A percentile compares a stretch with the other conserved stretches of the same genome.
phyloP scores from a whole-genome alignment of 345 rosid species.

The Brassica incana region DNA sequence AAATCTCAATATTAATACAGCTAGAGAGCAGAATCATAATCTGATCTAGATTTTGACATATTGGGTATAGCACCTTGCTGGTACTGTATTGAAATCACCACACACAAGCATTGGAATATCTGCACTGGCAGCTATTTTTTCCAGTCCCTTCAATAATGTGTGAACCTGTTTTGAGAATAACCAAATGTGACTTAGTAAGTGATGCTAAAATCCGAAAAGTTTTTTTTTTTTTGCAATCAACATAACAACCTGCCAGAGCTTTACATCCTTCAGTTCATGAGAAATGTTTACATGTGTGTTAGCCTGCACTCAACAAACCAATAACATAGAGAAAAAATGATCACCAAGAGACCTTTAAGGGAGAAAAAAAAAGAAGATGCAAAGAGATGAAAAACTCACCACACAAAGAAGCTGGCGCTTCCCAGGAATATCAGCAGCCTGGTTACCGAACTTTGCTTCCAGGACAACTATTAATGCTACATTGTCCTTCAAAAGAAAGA shows the following conservation, averaged over 20 bases:
- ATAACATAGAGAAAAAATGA: conserved; percentile 7
- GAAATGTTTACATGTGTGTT: conserved; percentile 87
- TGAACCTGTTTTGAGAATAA: conserved; percentile 61
- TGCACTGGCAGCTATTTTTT: conserved; percentile 94
- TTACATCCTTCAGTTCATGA: conserved; percentile 91
- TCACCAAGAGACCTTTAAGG: conserved; percentile 13
- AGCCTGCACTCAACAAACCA: conserved; percentile 58
- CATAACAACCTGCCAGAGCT: conserved; percentile 88
- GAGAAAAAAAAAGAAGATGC: background rate
- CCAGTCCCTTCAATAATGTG: conserved; percentile 92
- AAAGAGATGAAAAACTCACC: conserved; percentile 48
- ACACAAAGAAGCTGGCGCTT: conserved; percentile 93
- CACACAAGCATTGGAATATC: conserved; percentile 99
- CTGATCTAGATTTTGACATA: background rate
- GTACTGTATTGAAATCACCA: conserved; percentile 92
- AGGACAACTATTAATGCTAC: conserved; percentile 88
- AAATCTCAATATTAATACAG: conserved; percentile 14
- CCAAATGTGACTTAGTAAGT: conserved; percentile 14
- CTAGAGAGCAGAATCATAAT: background rate
- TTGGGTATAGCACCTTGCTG: conserved; percentile 32
- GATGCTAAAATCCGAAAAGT: background rate
- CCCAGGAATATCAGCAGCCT: conserved; percentile 80
- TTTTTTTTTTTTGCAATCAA: background rate
- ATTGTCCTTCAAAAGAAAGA: conserved; percentile 59
- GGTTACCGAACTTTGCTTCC: conserved; percentile 90